Conservation (phyloP, 768 basidiomycete genomes). For the Trametes cubensis region DNA sequence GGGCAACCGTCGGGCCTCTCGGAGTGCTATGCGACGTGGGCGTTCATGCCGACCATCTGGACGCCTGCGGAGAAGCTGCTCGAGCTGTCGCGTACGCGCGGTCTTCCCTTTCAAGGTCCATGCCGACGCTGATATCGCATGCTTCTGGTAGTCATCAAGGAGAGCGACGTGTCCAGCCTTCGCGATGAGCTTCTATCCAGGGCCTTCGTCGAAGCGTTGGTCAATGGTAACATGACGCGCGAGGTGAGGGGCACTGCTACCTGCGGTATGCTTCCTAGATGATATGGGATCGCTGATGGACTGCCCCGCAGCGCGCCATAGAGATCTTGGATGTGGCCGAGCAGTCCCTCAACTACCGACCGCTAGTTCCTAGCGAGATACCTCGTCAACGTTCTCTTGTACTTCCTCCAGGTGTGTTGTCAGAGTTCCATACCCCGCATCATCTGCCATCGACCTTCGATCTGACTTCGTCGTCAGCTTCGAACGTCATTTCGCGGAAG, state of each 20-base stretch:
- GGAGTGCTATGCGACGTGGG: conserved; percentile 43
- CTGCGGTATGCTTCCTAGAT: background rate
- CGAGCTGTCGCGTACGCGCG: conserved; percentile 42
- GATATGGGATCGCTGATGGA: background rate
- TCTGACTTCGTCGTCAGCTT: conserved; percentile 33
- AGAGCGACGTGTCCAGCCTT: conserved; percentile 45
- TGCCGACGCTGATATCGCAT: background rate
- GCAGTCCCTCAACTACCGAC: conserved; percentile 36
- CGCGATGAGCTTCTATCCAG: conserved; percentile 42
- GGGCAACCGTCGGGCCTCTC: conserved; percentile 32
- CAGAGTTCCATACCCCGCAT: background rate
- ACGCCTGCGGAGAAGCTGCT: conserved; percentile 46
- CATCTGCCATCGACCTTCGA: background rate
- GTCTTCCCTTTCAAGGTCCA: background rate
- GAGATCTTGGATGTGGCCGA: conserved; percentile 43
- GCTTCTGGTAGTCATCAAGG: conserved; percentile 39
- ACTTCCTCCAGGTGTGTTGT: conserved; percentile 40
- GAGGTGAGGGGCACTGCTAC: conserved; percentile 33
- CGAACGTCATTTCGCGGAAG: conserved; percentile 40
- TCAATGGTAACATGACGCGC: conserved; percentile 49
- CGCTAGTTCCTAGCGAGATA: conserved; percentile 44
- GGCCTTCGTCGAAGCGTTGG: conserved; percentile 45
- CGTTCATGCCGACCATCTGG: conserved; percentile 44
- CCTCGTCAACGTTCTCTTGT: conserved; percentile 43
- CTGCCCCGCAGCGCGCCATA: conserved; percentile 41